Percentiles rank a stretch among this genome's conserved stretches.
Evolutionary conservation across 192 early-diverging fungal species (phyloP).

Genomic region (Ambispora gerdemannii): DNA sequence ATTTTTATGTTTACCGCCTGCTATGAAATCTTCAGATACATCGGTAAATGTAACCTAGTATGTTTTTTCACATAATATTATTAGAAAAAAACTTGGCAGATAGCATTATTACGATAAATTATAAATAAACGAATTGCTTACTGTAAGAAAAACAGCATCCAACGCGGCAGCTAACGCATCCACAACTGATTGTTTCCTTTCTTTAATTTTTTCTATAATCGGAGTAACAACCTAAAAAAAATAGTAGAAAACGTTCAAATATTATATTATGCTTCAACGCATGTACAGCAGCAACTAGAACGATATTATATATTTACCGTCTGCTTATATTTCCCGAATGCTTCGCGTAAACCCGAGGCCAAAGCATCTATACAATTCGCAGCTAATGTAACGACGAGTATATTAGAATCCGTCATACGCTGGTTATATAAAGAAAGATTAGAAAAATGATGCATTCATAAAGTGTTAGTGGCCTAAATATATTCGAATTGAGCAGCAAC

Average conservation of each 20-base stretch:
- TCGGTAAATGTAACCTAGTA: slow-evolving; percentile 53
- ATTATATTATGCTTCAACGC: background rate
- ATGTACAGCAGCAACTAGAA: background rate
- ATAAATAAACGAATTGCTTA: slow-evolving; percentile 31
- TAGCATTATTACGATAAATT: background rate
- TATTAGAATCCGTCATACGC: slow-evolving; percentile 83
- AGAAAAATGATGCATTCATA: background rate
- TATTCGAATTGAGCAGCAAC: slow-evolving; percentile 34
- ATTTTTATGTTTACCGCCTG: slow-evolving; percentile 81
- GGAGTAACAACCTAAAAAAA: slow-evolving; percentile 56
- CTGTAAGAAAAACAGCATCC: slow-evolving; percentile 79
- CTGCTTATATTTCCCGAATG: slow-evolving; percentile 76
- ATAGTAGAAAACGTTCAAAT: background rate
- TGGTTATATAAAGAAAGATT: too few species aligned
- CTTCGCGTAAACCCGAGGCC: slow-evolving; percentile 71
- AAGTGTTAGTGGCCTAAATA: background rate
- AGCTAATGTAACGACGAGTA: slow-evolving; percentile 74
- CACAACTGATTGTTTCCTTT: slow-evolving; percentile 86
- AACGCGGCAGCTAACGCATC: slow-evolving; percentile 76
- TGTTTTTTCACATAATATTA: background rate
- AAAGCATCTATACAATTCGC: slow-evolving; percentile 82
- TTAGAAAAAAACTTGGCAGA: background rate
- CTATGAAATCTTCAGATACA: slow-evolving; percentile 74
- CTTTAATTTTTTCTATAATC: slow-evolving; percentile 91
- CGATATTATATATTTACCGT: slow-evolving; percentile 44